Conservation (phyloP, 306 rosid genomes). For the Cicer pinnatifidum region DNA sequence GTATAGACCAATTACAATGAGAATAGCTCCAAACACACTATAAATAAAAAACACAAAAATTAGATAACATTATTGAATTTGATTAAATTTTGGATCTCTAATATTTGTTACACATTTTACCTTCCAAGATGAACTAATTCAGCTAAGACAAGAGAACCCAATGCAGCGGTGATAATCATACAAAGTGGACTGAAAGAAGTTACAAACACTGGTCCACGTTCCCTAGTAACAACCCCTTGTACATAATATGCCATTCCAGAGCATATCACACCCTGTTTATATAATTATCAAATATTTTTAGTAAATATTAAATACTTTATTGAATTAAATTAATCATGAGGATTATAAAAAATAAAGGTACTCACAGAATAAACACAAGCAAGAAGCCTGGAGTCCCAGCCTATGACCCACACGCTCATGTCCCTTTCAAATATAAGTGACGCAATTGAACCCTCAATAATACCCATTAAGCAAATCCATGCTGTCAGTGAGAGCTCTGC, state of each 20-base stretch:
- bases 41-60: background rate
- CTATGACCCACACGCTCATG: slow-evolving; percentile 75
- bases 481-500: slow-evolving; percentile 94
- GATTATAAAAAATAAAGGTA: background rate
- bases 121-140: slow-evolving; percentile 88
- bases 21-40: slow-evolving; percentile 82
- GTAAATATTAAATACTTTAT: background rate
- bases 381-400: slow-evolving; percentile 96
- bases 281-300: background rate
- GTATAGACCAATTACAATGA: slow-evolving; percentile 86
- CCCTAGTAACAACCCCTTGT: slow-evolving; percentile 81
- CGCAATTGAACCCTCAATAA: slow-evolving; percentile 76
- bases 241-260: slow-evolving; percentile 93
- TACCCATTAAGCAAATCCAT: slow-evolving; percentile 77
- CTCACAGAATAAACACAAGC: slow-evolving; percentile 95
- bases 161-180: slow-evolving; percentile 90
- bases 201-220: slow-evolving; percentile 92
- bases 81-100: too few species aligned
- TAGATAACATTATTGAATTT: too few species aligned
- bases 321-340: background rate
- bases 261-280: slow-evolving; percentile 77
- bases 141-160: slow-evolving; percentile 76
- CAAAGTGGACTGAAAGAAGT: slow-evolving; percentile 92
- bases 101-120: slow-evolving; percentile 40
- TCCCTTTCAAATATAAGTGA: slow-evolving; percentile 71